phyloP scores from a whole-genome alignment of 176 grass and related monocot species.

The Avena atlantica region DNA sequence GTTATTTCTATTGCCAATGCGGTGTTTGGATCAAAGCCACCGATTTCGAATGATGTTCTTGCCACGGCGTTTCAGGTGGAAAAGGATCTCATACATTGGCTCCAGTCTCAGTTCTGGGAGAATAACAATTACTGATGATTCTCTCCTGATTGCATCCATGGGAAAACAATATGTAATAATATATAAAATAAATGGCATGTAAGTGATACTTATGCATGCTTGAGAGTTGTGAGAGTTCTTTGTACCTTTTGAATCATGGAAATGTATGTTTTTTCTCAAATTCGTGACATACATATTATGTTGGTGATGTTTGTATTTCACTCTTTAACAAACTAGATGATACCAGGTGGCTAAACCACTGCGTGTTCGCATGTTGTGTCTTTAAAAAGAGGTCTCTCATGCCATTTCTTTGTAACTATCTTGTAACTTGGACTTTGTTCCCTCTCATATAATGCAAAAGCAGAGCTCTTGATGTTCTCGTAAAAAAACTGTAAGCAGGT shows the following conservation, averaged over 20 bases:
- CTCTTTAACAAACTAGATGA: not conserved
- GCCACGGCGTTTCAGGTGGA: constrained; percentile 19
- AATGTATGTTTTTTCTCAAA: not conserved
- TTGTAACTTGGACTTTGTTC: too few species aligned
- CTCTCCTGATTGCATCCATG: not conserved
- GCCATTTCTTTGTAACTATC: too few species aligned
- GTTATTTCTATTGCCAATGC: constrained; percentile 28
- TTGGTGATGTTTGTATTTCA: not conserved
- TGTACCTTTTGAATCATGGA: not conserved
- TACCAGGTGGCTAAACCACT: too few species aligned
- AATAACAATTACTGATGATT: not conserved
- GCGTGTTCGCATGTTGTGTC: too few species aligned
- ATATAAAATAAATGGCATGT: not conserved
- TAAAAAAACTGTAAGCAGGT: too few species aligned
- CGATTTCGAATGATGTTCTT: not conserved
- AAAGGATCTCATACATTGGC: constrained; percentile 6
- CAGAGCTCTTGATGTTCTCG: too few species aligned
- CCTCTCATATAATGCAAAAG: too few species aligned
- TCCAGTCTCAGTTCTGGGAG: constrained; percentile 13
- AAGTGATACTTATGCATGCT: not conserved
- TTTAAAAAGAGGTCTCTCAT: too few species aligned
- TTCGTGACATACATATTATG: not conserved
- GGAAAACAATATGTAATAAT: not conserved
- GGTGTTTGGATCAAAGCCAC: constrained; percentile 12
- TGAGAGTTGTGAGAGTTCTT: not conserved